Conservation (phyloP, 2,329 filamentous ascomycete genomes). For the Botryosphaeria dothidea region DNA sequence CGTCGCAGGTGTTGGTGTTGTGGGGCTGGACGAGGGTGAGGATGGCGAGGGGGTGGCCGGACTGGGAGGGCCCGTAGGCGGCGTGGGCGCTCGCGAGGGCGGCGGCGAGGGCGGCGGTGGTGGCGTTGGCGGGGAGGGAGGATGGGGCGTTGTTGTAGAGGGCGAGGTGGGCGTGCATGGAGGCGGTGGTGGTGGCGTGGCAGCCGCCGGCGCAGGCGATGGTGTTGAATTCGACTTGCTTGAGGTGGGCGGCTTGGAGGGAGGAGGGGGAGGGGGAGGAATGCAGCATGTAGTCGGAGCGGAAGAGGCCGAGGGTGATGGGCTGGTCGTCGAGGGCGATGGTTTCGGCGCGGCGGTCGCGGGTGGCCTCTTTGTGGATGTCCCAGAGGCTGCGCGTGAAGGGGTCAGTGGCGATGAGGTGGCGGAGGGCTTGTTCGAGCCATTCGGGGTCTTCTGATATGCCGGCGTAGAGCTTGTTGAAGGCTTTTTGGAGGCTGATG, state of each 20-base stretch:
- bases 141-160: conserved; percentile 43
- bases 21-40: conserved; percentile 83
- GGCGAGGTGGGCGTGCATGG: conserved; percentile 68
- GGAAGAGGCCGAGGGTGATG: conserved; percentile 81
- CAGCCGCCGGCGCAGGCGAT: conserved; percentile 96
- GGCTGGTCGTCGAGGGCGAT: conserved; percentile 44
- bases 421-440: conserved; percentile 64
- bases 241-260: conserved; percentile 50
- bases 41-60: conserved; percentile 63
- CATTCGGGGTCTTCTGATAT: conserved; percentile 87
- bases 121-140: conserved; percentile 70
- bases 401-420: conserved; percentile 84
- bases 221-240: conserved; percentile 99
- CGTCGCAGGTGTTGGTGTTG: conserved; percentile 94
- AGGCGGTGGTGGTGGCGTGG: conserved; percentile 74
- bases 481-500: conserved; percentile 72
- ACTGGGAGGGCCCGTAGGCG: conserved; percentile 68
- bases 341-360: conserved; percentile 70
- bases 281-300: conserved; percentile 98
- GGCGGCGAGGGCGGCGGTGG: conserved; percentile 68
- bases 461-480: conserved; percentile 89
- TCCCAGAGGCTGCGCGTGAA: conserved; percentile 90
- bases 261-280: conserved; percentile 22
- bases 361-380: conserved; percentile 83
- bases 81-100: conserved; percentile 78